Percentiles rank a stretch among this genome's conserved stretches.
These are phyloP conservation scores for Astragalus membranaceus DNA, from an alignment of 306 rosid genomes.

Conservation along the genomic window DNA sequence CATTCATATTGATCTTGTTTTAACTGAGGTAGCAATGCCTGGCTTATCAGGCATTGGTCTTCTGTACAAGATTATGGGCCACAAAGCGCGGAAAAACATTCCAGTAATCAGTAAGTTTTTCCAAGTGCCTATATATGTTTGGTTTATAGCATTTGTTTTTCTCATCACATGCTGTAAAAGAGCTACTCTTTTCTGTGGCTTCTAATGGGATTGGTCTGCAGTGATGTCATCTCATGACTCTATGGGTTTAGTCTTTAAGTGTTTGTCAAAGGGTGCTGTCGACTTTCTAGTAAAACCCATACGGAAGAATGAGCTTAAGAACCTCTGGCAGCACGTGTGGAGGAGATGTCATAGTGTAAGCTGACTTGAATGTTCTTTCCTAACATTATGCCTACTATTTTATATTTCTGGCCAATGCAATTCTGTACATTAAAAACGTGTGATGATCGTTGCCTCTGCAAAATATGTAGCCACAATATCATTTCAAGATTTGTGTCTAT, in stretches of 20 bases:
- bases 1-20: slow-evolving; percentile 72
- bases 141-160: slow-evolving; percentile 27
- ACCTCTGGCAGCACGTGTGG: slow-evolving; percentile 99
- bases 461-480: not conserved
- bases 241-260: slow-evolving; percentile 93
- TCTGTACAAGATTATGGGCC: slow-evolving; percentile 78
- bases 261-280: slow-evolving; percentile 96
- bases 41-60: slow-evolving; percentile 79
- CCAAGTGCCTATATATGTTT: slow-evolving; percentile 15
- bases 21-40: slow-evolving; percentile 93
- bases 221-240: slow-evolving; percentile 99
- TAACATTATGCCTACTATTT: not conserved
- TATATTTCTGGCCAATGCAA: not conserved
- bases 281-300: slow-evolving; percentile 93
- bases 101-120: slow-evolving; percentile 87
- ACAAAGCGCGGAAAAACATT: slow-evolving; percentile 63
- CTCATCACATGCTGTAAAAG: slow-evolving; percentile 33
- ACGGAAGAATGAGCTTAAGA: slow-evolving; percentile 96
- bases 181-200: slow-evolving; percentile 29
- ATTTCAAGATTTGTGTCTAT: slow-evolving; percentile 4
- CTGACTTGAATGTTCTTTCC: slow-evolving; percentile 13
- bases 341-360: slow-evolving; percentile 98
- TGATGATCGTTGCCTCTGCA: slow-evolving; percentile 4
- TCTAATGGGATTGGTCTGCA: slow-evolving; percentile 58
- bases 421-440: slow-evolving; percentile 3